Evolutionary conservation across 1,139 yeast species (phyloP), one percentile per base, ranked within the genome.

Genomic region (Yamadazyma trypodendri): DNA sequence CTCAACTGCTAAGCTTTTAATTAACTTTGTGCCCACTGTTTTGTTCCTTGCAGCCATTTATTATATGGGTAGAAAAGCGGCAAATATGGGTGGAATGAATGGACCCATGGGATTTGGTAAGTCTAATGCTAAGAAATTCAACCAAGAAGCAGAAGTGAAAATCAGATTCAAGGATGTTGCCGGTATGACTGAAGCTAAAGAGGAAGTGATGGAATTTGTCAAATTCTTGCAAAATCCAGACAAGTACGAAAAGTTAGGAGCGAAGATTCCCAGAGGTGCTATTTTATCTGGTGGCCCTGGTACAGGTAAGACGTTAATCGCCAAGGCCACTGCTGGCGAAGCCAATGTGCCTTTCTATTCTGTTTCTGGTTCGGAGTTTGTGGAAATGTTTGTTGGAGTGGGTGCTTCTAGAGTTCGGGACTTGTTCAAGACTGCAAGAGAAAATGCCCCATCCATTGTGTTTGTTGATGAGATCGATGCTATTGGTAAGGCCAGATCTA

Each of bases 261-360:
- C 97, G 13, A 88, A 90, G 62, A 94, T 92, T 48, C 98, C 98
- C 35, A 80, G 97, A 58, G 98, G 98, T 53, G 98, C 98, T 10
- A 88, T 92, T 48, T 69, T 94, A 43, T 86, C 96, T 11, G 98
- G 98, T 42, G 96, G 97, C n/a, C 98, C 98, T 35, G 98, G 98
- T 72, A 92, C 98, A 6, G 98, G 98, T 81, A 92, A 92, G 62
- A 92, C 98, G 1, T 69, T 92, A 46, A 69, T 92, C 41, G 98
- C 98, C n/a, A 90, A 87, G 60, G 98, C 98, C 4, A 92, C 97
- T 31, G 98, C 98, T 1, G 98, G 98, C 47, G 98, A 92, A 63
- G 97, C 97, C 0, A 95, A 92, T 35, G 98, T 92, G 32, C 97
- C 98, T 28, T 92, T 92, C 56, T 79, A 80, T 49, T 84, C 96